A percentile compares a stretch with the other conserved stretches of the same genome.
These are phyloP conservation scores for Solanum hybrid DNA, from an alignment of 305 asterid species.

Conservation along the genomic window DNA sequence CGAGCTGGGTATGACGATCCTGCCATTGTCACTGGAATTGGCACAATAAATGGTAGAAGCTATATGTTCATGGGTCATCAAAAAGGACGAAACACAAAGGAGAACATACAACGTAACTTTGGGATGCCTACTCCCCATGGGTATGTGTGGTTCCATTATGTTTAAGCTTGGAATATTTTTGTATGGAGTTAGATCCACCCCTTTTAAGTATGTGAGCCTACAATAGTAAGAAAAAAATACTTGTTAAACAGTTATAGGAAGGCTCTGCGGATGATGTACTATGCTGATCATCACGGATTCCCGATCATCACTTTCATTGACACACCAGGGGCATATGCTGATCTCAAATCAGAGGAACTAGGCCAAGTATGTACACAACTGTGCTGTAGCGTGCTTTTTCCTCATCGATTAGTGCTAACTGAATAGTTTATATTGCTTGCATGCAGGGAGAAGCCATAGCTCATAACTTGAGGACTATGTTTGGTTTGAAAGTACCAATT, in stretches of 20 bases:
- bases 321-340: conserved; percentile 99
- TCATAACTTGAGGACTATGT: conserved; percentile 79
- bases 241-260: conserved; percentile 71
- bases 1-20: conserved; percentile 99
- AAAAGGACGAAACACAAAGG: conserved; percentile 94
- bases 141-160: conserved; percentile 31
- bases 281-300: conserved; percentile 97
- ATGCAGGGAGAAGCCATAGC: conserved; percentile 90
- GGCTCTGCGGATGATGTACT: conserved; percentile 94
- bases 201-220: not conserved
- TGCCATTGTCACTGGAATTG: conserved; percentile 91
- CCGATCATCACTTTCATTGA: conserved; percentile 91
- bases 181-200: not conserved
- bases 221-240: not conserved
- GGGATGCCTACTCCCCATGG: conserved; percentile 99
- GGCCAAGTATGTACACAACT: conserved; percentile 56
- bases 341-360: conserved; percentile 85
- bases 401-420: not conserved
- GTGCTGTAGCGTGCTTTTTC: not conserved
- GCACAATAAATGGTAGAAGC: conserved; percentile 75
- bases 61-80: conserved; percentile 99
- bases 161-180: not conserved
- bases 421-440: conserved; percentile 6
- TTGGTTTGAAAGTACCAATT: conserved; percentile 87
- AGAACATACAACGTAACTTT: conserved; percentile 86